phyloP scores from a whole-genome alignment of 345 rosid species.

The Salix exigua region DNA sequence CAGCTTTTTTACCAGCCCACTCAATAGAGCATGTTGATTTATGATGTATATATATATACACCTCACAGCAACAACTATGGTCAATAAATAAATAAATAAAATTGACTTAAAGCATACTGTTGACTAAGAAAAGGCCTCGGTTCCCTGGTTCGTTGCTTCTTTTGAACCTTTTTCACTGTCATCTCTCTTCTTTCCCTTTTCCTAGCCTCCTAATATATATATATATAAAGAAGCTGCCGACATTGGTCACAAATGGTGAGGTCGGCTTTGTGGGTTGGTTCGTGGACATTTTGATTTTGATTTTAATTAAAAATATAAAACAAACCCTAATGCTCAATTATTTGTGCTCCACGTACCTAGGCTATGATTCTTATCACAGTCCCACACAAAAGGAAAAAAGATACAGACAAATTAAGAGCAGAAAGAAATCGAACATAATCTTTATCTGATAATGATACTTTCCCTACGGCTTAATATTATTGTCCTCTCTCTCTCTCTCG shows the following conservation, averaged over 20 bases:
- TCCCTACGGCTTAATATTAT: not conserved
- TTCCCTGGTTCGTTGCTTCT: slow-evolving; percentile 1
- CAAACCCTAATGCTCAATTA: not conserved
- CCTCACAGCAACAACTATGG: no score
- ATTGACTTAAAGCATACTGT: not conserved
- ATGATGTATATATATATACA: no score
- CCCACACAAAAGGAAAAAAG: not conserved
- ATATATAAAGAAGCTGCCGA: not conserved
- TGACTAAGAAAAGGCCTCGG: not conserved
- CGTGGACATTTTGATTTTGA: not conserved
- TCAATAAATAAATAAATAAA: not conserved
- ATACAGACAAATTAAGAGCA: not conserved
- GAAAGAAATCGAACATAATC: not conserved
- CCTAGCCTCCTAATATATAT: not conserved
- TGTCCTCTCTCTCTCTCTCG: no score
- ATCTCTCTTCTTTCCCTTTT: not conserved
- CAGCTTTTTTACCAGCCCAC: not conserved
- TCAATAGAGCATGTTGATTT: not conserved
- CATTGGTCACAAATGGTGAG: not conserved
- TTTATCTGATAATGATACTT: not conserved
- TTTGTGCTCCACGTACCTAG: not conserved
- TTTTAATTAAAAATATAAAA: no score
- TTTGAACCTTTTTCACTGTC: not conserved
- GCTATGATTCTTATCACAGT: not conserved
- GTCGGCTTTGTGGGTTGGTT: not conserved